phyloP scores from a whole-genome alignment of 768 basidiomycete genomes.

The Lepiota brunneoincarnata region DNA sequence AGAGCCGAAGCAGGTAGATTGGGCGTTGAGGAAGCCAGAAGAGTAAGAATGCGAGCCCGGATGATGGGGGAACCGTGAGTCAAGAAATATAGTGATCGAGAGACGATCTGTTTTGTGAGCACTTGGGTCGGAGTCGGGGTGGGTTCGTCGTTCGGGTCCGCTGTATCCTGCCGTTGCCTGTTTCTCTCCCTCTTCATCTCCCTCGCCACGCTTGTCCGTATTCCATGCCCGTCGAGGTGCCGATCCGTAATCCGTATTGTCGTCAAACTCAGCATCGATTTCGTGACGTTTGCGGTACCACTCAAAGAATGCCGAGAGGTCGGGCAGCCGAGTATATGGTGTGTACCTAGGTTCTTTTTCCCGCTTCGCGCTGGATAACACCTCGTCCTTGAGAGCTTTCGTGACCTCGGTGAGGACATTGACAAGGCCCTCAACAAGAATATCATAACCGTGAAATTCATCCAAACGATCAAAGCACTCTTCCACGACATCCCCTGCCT shows the following conservation, averaged over 20 bases:
- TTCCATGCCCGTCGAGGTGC: slow-evolving; percentile 63
- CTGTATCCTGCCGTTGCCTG: slow-evolving; percentile 23
- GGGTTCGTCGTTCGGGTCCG: slow-evolving; percentile 42
- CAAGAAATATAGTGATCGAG: slow-evolving; percentile 85
- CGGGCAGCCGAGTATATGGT: slow-evolving; percentile 26
- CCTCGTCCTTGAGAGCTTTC: slow-evolving; percentile 56
- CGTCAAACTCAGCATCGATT: slow-evolving; percentile 27
- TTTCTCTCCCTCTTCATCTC: slow-evolving; percentile 17
- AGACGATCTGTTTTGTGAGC: slow-evolving; percentile 82
- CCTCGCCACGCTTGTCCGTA: slow-evolving; percentile 23
- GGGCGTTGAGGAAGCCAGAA: slow-evolving; percentile 72
- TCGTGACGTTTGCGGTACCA: slow-evolving; percentile 62
- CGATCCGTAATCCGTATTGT: slow-evolving; percentile 53
- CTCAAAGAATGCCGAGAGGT: slow-evolving; percentile 49
- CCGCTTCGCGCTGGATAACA: slow-evolving; percentile 33
- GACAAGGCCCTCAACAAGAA: slow-evolving; percentile 82
- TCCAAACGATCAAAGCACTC: slow-evolving; percentile 97
- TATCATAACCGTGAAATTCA: slow-evolving; percentile 90
- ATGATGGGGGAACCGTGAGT: slow-evolving; percentile 87
- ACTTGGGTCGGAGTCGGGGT: slow-evolving; percentile 68
- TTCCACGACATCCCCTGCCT: slow-evolving; percentile 92
- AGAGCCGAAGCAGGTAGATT: slow-evolving; percentile 72
- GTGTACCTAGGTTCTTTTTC: slow-evolving; percentile 15
- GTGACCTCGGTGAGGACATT: slow-evolving; percentile 87
- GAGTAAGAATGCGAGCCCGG: slow-evolving; percentile 75